Percentiles rank a stretch among this genome's conserved stretches.
phyloP scores from a whole-genome alignment of 805 yeast genomes.

The Cyberlindnera japonica region DNA sequence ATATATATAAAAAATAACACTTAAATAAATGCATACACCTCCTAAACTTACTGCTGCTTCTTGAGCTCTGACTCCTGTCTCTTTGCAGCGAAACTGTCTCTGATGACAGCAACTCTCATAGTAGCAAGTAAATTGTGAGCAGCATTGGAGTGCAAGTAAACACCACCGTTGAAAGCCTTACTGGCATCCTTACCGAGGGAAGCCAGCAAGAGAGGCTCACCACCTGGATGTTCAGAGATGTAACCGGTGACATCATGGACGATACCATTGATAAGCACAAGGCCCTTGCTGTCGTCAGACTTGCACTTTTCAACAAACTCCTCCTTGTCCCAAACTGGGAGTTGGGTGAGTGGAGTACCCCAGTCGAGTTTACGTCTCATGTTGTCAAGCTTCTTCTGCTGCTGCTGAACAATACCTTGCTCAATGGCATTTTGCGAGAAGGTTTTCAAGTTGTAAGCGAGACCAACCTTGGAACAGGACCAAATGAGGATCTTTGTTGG shows the following conservation, averaged over 20 bases:
- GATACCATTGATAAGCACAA: constrained; percentile 71
- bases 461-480: constrained; percentile 56
- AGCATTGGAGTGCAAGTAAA: constrained; percentile 80
- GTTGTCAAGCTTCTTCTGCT: constrained; percentile 72
- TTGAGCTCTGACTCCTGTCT: constrained; percentile 22
- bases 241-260: constrained; percentile 72
- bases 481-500: constrained; percentile 71
- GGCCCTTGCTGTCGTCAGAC: constrained; percentile 44
- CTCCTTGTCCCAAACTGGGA: constrained; percentile 72
- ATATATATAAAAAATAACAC: too few species aligned
- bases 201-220: constrained; percentile 64
- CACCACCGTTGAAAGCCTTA: constrained; percentile 84
- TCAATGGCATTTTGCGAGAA: constrained; percentile 79
- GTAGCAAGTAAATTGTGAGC: constrained; percentile 80
- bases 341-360: constrained; percentile 64
- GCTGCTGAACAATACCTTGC: constrained; percentile 79
- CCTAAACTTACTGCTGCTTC: constrained; percentile 15
- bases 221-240: constrained; percentile 82
- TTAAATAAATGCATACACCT: too few species aligned
- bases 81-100: constrained; percentile 52
- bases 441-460: constrained; percentile 65
- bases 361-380: constrained; percentile 61
- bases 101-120: constrained; percentile 79
- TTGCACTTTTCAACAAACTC: constrained; percentile 44
- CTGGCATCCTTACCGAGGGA: constrained; percentile 81